Evolutionary conservation across 225 moss, liverwort and hornwort species (phyloP).

Genomic region (Pseudisothecium myosuroides): DNA sequence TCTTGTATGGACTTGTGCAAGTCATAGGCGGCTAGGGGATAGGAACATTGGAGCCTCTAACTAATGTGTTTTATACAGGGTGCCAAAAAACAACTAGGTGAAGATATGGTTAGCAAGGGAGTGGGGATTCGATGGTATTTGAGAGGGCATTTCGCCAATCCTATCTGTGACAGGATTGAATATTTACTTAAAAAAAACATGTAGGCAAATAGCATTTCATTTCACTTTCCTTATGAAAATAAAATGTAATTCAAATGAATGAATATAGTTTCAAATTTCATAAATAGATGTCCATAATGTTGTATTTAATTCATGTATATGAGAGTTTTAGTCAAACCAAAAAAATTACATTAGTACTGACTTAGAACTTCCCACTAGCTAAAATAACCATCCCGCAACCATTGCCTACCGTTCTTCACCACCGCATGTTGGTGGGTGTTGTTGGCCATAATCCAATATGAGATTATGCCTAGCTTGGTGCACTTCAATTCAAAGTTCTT

Average conservation of each 20-base stretch:
- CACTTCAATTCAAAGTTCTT: background rate
- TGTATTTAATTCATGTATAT: background rate
- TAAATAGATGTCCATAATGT: background rate
- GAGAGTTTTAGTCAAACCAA: background rate
- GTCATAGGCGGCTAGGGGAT: background rate
- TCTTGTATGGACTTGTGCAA: background rate
- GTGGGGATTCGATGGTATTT: background rate
- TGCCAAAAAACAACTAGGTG: fast-evolving
- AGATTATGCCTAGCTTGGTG: background rate
- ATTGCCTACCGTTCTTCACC: background rate
- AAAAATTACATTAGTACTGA: background rate
- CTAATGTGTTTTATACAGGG: fast-evolving
- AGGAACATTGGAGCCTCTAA: fast-evolving
- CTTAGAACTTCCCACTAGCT: fast-evolving
- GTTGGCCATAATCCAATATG: background rate
- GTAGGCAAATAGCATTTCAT: no score
- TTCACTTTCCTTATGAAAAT: background rate
- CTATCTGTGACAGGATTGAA: fast-evolving
- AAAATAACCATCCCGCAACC: fast-evolving
- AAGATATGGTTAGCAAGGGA: background rate
- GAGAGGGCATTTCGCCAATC: fast-evolving
- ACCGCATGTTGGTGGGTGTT: fast-evolving
- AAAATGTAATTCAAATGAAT: background rate
- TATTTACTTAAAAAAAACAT: no score
- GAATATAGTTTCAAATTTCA: background rate